Conservation (phyloP, 192 early-diverging fungal genomes). For the Coemansia sp. region DNA sequence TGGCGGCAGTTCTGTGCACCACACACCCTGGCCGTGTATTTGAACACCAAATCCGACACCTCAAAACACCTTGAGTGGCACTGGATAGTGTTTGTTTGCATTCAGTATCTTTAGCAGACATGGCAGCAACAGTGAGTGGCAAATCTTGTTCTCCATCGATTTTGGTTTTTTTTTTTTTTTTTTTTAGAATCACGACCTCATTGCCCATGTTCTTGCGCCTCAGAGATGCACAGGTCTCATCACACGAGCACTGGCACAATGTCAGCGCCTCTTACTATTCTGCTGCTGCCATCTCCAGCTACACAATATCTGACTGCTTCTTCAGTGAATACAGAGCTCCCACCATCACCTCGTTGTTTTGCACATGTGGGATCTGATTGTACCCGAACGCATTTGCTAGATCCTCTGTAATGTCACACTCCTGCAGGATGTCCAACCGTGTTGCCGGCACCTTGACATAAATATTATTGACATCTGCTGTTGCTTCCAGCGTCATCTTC, state of each 20-base stretch:
- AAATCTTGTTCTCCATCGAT: conserved; percentile 88
- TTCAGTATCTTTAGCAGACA: conserved; percentile 92
- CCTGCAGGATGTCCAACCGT: conserved; percentile 91
- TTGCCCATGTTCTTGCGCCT: conserved; percentile 73
- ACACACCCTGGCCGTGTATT: conserved; percentile 78
- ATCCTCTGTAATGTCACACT: conserved; percentile 98
- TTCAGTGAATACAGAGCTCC: conserved; percentile 87
- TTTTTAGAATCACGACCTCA: conserved; percentile 83
- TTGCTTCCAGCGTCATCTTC: conserved; percentile 85
- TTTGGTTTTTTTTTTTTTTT: too few species aligned
- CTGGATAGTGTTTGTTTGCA: conserved; percentile 80
- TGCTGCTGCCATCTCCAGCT: conserved; percentile 80
- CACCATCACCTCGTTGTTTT: conserved; percentile 79
- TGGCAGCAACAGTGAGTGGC: conserved; percentile 87
- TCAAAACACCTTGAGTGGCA: conserved; percentile 96
- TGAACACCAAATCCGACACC: conserved; percentile 90
- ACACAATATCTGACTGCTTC: conserved; percentile 85
- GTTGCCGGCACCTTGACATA: conserved; percentile 82
- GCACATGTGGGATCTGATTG: conserved; percentile 83
- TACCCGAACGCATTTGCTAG: conserved; percentile 96
- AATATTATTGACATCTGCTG: conserved; percentile 51
- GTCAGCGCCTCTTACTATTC: conserved; percentile 95
- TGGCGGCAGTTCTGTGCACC: conserved; percentile 85
- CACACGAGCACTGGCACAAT: conserved; percentile 94
- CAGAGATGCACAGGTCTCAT: conserved; percentile 92